A percentile compares a stretch with the other conserved stretches of the same genome.
These are phyloP conservation scores for Paraphaeosphaeria sporulosa DNA, from an alignment of 2,329 filamentous ascomycete species.

Conservation along the genomic window DNA sequence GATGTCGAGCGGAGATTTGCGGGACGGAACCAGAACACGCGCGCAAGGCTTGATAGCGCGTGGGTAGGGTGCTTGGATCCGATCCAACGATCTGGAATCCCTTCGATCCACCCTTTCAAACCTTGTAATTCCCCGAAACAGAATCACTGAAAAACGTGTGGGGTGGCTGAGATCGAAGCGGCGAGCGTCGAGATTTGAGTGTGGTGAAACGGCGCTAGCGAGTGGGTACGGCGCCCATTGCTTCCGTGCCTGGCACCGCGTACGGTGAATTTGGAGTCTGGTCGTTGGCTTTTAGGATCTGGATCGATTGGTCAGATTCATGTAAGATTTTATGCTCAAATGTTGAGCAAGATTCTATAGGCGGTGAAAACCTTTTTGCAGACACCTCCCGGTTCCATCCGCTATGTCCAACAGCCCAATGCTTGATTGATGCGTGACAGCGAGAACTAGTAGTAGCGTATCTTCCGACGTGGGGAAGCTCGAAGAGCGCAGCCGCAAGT, in stretches of 20 bases:
- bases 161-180: neutral
- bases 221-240: neutral
- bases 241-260: neutral
- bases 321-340: neutral
- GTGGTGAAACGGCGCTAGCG: neutral
- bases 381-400: no score
- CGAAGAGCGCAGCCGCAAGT: neutral
- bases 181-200: neutral
- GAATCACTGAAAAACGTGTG: neutral
- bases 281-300: neutral
- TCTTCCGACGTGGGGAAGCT: neutral
- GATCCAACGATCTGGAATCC: neutral
- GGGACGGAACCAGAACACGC: no score
- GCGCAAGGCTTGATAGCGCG: no score
- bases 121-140: constrained; percentile 8
- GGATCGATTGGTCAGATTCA: neutral
- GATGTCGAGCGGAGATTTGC: no score
- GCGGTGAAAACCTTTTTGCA: neutral
- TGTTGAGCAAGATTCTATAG: neutral
- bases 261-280: neutral
- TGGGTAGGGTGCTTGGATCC: no score
- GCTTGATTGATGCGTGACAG: no score
- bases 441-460: no score
- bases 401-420: no score
- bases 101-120: neutral